Conservation (phyloP, 768 basidiomycete species). For the Harrya chromipes region DNA sequence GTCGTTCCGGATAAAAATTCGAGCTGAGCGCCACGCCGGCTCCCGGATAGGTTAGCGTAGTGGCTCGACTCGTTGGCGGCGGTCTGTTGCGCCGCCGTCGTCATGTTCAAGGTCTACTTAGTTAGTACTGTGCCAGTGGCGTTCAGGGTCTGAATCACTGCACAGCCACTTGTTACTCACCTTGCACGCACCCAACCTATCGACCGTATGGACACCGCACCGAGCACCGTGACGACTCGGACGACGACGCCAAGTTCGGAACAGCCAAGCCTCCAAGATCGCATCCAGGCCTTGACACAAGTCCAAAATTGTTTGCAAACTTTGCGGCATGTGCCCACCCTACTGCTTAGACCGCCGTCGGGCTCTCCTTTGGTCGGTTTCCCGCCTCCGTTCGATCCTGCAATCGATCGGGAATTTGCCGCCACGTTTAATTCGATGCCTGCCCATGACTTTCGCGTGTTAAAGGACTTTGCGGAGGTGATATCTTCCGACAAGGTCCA, state of each 20-base stretch:
- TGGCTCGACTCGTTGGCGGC: too few relatives aligned
- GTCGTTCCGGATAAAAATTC: too few relatives aligned
- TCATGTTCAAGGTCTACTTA: not conserved
- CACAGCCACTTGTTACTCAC: constrained; percentile 17
- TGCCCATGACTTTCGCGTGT: constrained; percentile 42
- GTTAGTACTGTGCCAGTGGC: too few relatives aligned
- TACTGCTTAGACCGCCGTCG: constrained; percentile 41
- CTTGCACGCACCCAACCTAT: not conserved
- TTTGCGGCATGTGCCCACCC: constrained; percentile 44
- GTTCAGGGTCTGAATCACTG: not conserved
- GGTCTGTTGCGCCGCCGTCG: not conserved
- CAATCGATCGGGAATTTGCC: constrained; percentile 28
- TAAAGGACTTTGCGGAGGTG: constrained; percentile 46
- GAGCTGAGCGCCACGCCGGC: constrained; percentile 11
- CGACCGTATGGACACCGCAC: not conserved
- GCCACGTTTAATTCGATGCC: constrained; percentile 28
- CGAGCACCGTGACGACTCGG: not conserved
- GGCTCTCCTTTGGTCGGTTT: constrained; percentile 22
- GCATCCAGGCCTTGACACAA: constrained; percentile 47
- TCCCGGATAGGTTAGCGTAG: not conserved
- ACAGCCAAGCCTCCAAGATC: constrained; percentile 35
- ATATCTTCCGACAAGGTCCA: constrained; percentile 54
- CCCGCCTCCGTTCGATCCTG: constrained; percentile 26
- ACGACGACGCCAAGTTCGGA: not conserved
- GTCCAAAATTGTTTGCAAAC: constrained; percentile 43